Percentiles rank a stretch among this genome's conserved stretches.
phyloP scores from a whole-genome alignment of 1,284 basidiomycete genomes.

The Ganoderma lucidum region DNA sequence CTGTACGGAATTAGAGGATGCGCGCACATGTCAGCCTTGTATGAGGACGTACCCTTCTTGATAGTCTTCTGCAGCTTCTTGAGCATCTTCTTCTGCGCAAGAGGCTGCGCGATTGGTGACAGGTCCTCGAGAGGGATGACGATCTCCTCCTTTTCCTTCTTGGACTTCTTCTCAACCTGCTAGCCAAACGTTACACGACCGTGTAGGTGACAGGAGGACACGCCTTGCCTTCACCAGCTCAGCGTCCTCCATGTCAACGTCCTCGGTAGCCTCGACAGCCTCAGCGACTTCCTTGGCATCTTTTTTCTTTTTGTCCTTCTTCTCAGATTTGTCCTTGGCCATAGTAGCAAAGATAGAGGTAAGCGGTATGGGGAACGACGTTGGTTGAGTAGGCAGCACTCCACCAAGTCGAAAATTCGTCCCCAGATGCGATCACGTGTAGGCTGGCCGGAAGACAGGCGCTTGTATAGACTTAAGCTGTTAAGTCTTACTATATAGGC shows the following conservation, averaged over 20 bases:
- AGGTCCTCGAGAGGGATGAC: slow-evolving; percentile 83
- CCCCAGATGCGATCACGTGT: slow-evolving; percentile 11
- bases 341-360: slow-evolving; percentile 41
- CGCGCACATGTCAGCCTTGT: background rate
- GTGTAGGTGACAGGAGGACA: background rate
- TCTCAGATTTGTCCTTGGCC: slow-evolving; percentile 77
- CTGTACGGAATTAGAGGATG: slow-evolving; percentile 47
- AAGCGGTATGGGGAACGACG: background rate
- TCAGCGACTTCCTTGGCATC: slow-evolving; percentile 48
- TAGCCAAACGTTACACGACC: slow-evolving; percentile 31
- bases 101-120: slow-evolving; percentile 89
- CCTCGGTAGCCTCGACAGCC: slow-evolving; percentile 44
- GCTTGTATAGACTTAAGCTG: background rate
- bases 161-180: slow-evolving; percentile 58
- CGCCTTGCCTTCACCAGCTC: slow-evolving; percentile 50
- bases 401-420: slow-evolving; percentile 7
- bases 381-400: background rate
- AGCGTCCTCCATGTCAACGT: slow-evolving; percentile 64
- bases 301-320: slow-evolving; percentile 68
- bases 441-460: background rate
- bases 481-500: background rate
- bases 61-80: slow-evolving; percentile 95
- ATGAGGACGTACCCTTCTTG: slow-evolving; percentile 76
- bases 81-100: slow-evolving; percentile 90
- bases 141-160: slow-evolving; percentile 66